Conservation (phyloP, 306 rosid species). For the Fragaria ananassa region DNA sequence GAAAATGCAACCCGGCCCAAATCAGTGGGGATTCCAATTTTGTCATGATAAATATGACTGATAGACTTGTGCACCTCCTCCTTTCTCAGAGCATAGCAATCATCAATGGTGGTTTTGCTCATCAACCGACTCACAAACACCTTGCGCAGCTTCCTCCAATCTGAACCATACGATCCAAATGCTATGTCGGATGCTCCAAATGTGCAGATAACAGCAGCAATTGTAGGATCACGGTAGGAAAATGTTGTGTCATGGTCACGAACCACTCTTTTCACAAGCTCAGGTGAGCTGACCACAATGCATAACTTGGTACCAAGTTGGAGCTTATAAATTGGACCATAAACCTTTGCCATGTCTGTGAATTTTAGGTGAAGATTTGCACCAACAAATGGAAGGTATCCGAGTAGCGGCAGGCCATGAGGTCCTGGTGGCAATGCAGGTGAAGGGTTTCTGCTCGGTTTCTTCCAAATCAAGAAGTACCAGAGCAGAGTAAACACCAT, state of each 20-base stretch:
- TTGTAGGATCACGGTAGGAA: constrained; percentile 28
- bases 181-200: constrained; percentile 26
- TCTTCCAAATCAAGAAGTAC: not conserved
- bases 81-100: constrained; percentile 7
- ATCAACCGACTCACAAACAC: constrained; percentile 25
- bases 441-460: not conserved
- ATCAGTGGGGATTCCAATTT: constrained; percentile 4
- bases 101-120: constrained; percentile 16
- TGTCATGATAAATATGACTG: constrained; percentile 6
- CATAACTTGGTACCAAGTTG: constrained; percentile 26
- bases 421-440: constrained; percentile 37
- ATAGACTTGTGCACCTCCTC: constrained; percentile 25
- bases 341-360: constrained; percentile 14
- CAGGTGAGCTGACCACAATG: constrained; percentile 22
- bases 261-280: constrained; percentile 25
- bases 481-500: not conserved
- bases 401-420: constrained; percentile 31
- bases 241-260: constrained; percentile 34
- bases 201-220: not conserved
- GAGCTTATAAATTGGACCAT: constrained; percentile 36
- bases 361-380: constrained; percentile 25
- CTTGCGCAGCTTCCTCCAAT: constrained; percentile 34
- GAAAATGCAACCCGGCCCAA: constrained; percentile 7
- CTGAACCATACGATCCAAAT: constrained; percentile 11
- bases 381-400: constrained; percentile 34